Base-by-base conservation (phyloP, 352 stramenopile genomes). In the Globisporangium echinulatum region DNA sequence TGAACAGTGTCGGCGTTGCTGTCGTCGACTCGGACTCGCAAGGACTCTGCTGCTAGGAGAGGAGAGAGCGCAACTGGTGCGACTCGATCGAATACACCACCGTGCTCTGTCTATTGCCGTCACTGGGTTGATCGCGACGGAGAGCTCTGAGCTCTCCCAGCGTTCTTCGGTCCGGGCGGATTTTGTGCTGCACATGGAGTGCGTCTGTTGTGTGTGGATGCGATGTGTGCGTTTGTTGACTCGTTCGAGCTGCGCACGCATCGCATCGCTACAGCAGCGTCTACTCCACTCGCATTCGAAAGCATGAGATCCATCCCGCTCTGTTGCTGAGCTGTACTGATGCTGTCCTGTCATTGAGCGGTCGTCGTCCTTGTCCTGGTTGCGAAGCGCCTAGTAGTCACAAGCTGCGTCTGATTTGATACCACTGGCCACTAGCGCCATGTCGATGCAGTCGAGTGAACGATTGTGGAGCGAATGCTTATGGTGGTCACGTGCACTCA, bases 151-250 rank as follows among this genome's bases (percentile, higher is more conserved):
- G 14, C 46, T 46, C 67, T 52, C 68, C 74, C 70, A 86, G 79
- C 75, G 69, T 85, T 95, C 85, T 95, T 95, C 85, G 88, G 85
- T 95, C 85, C 85, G 85, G 85, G 85, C 85, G 85, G 83, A 75
- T 91, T 93, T 91, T 88, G 74, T 91, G 82, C 81, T 77, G 55
- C 61, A 48, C 14, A 48, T n/a, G 11, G 46, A 14, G n/a, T 25
- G 47, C 43, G 40, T 6, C 54, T 63, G 63, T 68, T 64, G 54
- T 63, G 25, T 52, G 49, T 61, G 48, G 66, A 68, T 37, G 52
- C 7, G 39, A 17, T 38, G 7, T 50, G 36, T 39, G 47, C 13
- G 37, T 9, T 56, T 38, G 42, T 8, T 3, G 25, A 7, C 2
- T 59, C 6, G 54, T 17, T 44, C 40, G 11, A 8, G 14, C 14